Evolutionary conservation across 1,284 basidiomycete species (phyloP), one percentile per base, ranked within the genome.

Genomic region (Rhodotorula sp.): DNA sequence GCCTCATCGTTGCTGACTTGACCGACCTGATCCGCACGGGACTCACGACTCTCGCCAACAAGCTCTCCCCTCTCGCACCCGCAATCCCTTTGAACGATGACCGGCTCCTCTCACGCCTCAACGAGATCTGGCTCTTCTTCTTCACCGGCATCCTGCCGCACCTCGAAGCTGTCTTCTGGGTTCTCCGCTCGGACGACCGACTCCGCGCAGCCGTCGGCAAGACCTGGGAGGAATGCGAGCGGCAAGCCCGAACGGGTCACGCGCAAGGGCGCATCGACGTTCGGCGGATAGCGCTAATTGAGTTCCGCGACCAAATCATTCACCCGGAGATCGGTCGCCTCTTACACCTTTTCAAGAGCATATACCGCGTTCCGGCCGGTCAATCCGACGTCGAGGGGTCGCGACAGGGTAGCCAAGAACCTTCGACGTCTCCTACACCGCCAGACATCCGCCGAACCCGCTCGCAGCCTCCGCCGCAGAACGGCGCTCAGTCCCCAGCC

Each of bases 61-160:
- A 92, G 78, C 84, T 98, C 15, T 34, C 65, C 10, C 60, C 60
- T 7, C 50, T 28, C 8, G 34, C 48, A 9, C 52, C 40, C 9
- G 37, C 37, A 1, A 11, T n/a, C 26, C 31, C 65, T 1, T 47
- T 67, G 24, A 34, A 56, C 16, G 60, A 71, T 40, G 54, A 59
- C 13, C 53, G 58, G n/a, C 56, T 71, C 40, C 47, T 67, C 63
- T 50, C 46, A 7, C 50, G 58, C 28, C 84, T 95, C 16, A 90
- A 92, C 2, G 92, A 95, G 74, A 84, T 91, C 22, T 98, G 94
- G 94, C 86, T 85, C 10, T 94, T 95, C 83, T 97, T 96, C 82
- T 96, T 92, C 88, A 89, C 91, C 72, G 89, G 92, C 71, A 88
- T 97, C 28, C 82, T 98, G 1, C 92, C 94, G 1, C 94, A 93